Percentiles rank a stretch among this genome's conserved stretches.
Conservation (phyloP, 2,329 filamentous ascomycete species). For the Ophiostoma montium region DNA sequence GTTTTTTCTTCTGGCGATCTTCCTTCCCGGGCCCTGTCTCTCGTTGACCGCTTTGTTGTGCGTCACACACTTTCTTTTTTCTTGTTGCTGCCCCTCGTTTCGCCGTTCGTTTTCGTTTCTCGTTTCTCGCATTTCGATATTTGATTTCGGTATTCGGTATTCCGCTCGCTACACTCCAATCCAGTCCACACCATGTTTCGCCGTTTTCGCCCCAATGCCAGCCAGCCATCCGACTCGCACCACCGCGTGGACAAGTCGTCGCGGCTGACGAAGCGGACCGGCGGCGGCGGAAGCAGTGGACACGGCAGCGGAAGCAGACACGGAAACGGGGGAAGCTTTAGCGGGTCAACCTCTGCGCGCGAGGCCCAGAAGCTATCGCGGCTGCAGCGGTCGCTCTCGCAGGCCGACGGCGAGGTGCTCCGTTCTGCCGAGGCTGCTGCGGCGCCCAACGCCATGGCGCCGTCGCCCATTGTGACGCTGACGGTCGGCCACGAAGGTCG, state of each 20-base stretch:
- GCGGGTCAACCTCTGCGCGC: conserved; percentile 34
- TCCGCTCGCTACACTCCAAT: no score
- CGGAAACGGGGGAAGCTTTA: conserved; percentile 9
- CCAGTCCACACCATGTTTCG: conserved; percentile 91
- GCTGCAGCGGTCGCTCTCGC: conserved; percentile 69
- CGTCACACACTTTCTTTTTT: conserved; percentile 17
- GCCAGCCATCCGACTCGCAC: conserved; percentile 22
- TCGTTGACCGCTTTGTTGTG: conserved; percentile 27
- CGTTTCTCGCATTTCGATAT: no score
- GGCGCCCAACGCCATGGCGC: conserved; percentile 18
- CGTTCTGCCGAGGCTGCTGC: conserved; percentile 19
- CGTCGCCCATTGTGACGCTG: conserved; percentile 71
- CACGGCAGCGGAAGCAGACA: background rate
- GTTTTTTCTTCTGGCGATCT: conserved; percentile 24
- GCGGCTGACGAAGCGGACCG: conserved; percentile 59
- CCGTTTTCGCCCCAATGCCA: conserved; percentile 61
- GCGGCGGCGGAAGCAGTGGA: conserved; percentile 5
- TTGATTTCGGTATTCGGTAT: no score
- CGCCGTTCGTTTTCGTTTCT: conserved; percentile 38
- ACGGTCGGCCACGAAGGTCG: conserved; percentile 73
- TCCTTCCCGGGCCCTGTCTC: conserved; percentile 39
- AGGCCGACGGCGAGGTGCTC: conserved; percentile 22
- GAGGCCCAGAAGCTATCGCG: conserved; percentile 70
- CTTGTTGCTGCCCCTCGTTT: conserved; percentile 27
- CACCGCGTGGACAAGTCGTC: conserved; percentile 72